Base-by-base conservation (phyloP, 345 rosid species). In the Psidium guajava region DNA sequence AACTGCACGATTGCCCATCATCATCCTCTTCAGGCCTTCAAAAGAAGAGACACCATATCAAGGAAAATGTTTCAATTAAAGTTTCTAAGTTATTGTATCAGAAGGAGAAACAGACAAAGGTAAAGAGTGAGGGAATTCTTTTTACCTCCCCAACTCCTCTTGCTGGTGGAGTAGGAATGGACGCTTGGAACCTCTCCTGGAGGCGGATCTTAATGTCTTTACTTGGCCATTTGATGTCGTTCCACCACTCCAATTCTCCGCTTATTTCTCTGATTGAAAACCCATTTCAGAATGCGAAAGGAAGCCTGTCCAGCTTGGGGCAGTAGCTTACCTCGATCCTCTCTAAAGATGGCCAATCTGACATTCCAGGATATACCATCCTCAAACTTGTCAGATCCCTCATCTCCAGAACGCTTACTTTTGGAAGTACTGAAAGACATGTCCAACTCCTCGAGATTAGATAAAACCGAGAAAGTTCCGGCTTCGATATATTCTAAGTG, bases 381-480 rank as follows among this genome's bases (percentile, higher is more conserved):
- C 49, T 88, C 54, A 90, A 69, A n/a, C 52, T 86, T 6, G 16
- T 11, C 89, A 88, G 74, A 52, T 88, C 87, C 81, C 87, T 86
- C 86, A 86, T 40, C 69, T 90, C 84, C 82, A 90, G 52, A n/a
- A 77, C 87, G 81, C 54, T 90, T 36, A 88, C 74, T 24, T 85
- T 87, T 8, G 85, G 86, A 25, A 88, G 84, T 83, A 81, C 91
- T 86, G 82, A 69, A 88, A 58, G 91, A 87, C 88, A 85, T 82
- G 87, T 90, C 89, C 51, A 90, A 69, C 69, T 50, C 85, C 81
- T 90, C 90, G 18, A 90, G 87, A 86, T 82, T 85, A 25, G 82
- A 82, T 73, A 90, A 64, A 54, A 87, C 85, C 18, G 88, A 85
- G 50, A 90, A 77, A 6, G 86, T 54, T 54, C 92, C 90, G 5